phyloP scores from a whole-genome alignment of 2,329 filamentous ascomycete species.

The Penicillium italicum region DNA sequence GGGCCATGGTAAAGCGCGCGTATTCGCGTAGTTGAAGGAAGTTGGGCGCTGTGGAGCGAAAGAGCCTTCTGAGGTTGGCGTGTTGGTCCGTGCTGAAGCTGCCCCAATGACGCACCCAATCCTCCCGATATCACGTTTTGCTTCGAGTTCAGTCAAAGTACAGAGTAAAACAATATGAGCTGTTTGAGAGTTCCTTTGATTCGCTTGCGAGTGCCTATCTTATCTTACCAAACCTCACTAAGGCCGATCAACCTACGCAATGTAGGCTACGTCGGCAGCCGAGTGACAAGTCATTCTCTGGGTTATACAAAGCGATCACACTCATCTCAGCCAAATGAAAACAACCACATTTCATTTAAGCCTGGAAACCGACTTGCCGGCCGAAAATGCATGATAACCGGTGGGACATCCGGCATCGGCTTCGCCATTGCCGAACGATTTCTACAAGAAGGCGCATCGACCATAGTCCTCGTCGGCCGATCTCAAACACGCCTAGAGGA shows the following conservation, averaged over 20 bases:
- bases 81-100: constrained; percentile 14
- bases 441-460: constrained; percentile 57
- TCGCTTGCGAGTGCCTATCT: neutral
- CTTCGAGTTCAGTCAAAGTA: neutral
- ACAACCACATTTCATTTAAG: constrained; percentile 3
- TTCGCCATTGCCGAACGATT: constrained; percentile 65
- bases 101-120: neutral
- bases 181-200: neutral
- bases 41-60: constrained; percentile 2
- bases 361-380: constrained; percentile 30
- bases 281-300: neutral
- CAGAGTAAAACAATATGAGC: neutral
- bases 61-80: constrained; percentile 6
- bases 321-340: constrained; percentile 7
- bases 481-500: constrained; percentile 45
- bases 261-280: neutral
- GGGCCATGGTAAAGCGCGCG: constrained; percentile 15
- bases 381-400: constrained; percentile 57
- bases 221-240: neutral
- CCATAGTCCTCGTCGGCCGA: constrained; percentile 60
- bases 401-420: constrained; percentile 69
- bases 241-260: neutral
- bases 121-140: neutral
- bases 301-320: constrained; percentile 1
- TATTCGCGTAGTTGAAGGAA: constrained; percentile 9